Conservation (phyloP, 2,329 filamentous ascomycete species). For the Phyllosticta citribraziliensis region DNA sequence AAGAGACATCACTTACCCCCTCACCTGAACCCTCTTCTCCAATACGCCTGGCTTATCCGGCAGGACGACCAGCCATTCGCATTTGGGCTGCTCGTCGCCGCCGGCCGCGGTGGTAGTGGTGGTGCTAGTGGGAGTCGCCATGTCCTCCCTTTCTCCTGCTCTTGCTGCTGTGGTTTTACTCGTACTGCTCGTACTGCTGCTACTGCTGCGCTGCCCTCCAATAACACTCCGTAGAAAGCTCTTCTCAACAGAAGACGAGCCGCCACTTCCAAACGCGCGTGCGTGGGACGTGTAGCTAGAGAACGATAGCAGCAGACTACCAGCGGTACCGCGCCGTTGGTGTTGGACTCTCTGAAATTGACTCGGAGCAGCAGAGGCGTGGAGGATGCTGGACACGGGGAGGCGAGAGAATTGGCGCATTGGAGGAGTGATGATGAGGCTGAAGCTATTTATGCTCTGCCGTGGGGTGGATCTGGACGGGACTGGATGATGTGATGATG, state of each 20-base stretch:
- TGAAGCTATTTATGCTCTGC: too few species aligned
- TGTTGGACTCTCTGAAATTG: too few species aligned
- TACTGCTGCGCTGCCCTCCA: too few species aligned
- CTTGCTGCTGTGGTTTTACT: neutral
- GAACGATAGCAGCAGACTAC: too few species aligned
- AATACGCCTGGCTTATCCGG: conserved; percentile 35
- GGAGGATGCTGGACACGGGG: neutral
- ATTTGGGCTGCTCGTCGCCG: conserved; percentile 21
- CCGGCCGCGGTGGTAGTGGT: neutral
- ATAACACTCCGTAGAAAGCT: too few species aligned
- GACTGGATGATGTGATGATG: too few species aligned
- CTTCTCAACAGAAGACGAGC: neutral
- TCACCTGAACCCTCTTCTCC: conserved; percentile 32
- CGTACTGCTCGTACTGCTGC: neutral
- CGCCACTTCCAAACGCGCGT: too few species aligned
- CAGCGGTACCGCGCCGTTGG: too few species aligned
- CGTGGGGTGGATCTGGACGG: too few species aligned
- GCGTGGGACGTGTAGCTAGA: too few species aligned
- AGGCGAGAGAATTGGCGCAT: neutral
- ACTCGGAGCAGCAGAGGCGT: neutral
- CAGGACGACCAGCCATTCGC: conserved; percentile 43
- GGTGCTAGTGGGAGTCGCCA: neutral
- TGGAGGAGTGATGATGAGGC: too few species aligned
- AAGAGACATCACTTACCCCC: conserved; percentile 16
- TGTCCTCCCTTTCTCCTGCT: neutral